Base-by-base conservation (phyloP, 129 eudicot genomes). In the Ambrosia trifida region DNA sequence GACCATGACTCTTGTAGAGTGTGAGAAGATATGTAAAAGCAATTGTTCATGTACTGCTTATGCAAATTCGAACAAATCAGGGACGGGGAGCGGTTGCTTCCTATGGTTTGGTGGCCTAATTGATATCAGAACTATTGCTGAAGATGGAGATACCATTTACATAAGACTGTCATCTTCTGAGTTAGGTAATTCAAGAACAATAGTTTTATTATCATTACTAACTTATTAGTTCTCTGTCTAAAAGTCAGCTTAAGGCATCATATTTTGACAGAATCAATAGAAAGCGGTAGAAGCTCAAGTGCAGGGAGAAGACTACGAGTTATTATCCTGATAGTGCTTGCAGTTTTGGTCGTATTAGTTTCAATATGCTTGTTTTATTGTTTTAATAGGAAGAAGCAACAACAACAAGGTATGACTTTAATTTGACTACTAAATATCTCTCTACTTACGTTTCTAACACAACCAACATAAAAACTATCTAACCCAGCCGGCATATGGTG, bases 11-110 rank as follows among this genome's bases (percentile, higher is more conserved):
- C 74, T 72, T 66, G 31, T 45, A 11, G 69, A 72, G 4, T 79
- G 83, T 7, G 33, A 56, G 43, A 24, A 9, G 49, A 58, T 20
- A 49, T 79, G 83, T 76, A 72, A 72, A 66, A 31, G 24, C 12
- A 72, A 78, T 59, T 78, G 83, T 77, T 53, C 43, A 0, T 79
- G 83, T 72, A 43, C 20, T 10, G 83, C 69, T 41, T 79, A 79
- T 30, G 35, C 83, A 6, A 65, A 35, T 8, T 7, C 59, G 38
- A 62, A 79, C 19, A 57, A 54, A 11, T 45, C 61, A 10, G 58
- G 69, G 11, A 52, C 32, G 0, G 75, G 73, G 24, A 79, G 50
- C 14, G 83, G 83, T 11, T 79, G 83, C 77, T 72, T 79, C 74
- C 13, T 44, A 33, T 77, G 81, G 81, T 51, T 77, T 60, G 70